phyloP scores from a whole-genome alignment of 2,329 filamentous ascomycete genomes.

The Penicillium sclerotiorum region DNA sequence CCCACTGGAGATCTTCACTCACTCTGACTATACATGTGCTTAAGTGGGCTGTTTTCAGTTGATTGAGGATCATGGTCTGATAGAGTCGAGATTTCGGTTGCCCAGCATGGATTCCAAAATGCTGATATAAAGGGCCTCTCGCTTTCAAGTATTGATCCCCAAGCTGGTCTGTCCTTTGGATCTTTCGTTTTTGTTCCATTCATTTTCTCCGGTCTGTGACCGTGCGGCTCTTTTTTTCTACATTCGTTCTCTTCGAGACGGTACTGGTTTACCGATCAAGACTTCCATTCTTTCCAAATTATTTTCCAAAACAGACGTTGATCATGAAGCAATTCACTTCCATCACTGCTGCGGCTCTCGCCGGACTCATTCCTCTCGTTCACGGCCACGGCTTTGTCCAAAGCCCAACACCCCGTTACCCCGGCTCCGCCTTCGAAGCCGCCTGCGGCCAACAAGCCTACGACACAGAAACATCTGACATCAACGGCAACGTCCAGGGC shows the following conservation, averaged over 20 bases:
- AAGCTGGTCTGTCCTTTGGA: constrained; percentile 22
- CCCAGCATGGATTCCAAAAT: background rate
- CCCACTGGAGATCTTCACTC: constrained; percentile 1
- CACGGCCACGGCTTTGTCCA: constrained; percentile 58
- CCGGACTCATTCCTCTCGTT: constrained; percentile 50
- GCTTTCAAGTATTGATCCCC: background rate
- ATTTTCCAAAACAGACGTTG: constrained; percentile 8
- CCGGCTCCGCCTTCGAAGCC: constrained; percentile 54
- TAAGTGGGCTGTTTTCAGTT: constrained; percentile 17
- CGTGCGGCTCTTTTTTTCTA: constrained; percentile 17
- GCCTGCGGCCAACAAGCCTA: constrained; percentile 59
- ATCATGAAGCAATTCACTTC: constrained; percentile 49
- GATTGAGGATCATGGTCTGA: constrained; percentile 12
- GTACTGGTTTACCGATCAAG: constrained; percentile 24
- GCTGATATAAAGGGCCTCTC: background rate
- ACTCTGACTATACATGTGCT: background rate
- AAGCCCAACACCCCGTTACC: constrained; percentile 52
- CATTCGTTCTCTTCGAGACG: constrained; percentile 14
- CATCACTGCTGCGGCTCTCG: constrained; percentile 40
- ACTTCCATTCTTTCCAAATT: constrained; percentile 17
- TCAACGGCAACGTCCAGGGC: constrained; percentile 61
- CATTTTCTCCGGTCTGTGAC: constrained; percentile 25
- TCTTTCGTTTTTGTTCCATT: constrained; percentile 14
- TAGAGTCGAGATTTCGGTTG: constrained; percentile 4
- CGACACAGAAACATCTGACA: constrained; percentile 56